phyloP scores from a whole-genome alignment of 1,284 basidiomycete genomes.

The Inonotus obliquus region DNA sequence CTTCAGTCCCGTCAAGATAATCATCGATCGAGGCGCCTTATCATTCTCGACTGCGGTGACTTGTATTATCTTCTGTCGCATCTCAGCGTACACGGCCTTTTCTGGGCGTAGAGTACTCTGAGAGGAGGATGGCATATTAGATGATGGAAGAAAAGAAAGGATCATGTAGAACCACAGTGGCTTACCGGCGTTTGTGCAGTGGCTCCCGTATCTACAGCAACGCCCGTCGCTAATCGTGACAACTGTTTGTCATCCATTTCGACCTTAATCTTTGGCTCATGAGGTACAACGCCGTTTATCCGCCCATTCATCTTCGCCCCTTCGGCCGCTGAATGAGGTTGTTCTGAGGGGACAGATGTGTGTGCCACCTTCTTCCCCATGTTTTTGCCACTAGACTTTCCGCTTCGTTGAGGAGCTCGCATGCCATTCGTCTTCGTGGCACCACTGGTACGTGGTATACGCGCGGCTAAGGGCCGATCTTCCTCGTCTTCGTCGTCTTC shows the following conservation, averaged over 20 bases:
- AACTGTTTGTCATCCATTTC: conserved; percentile 73
- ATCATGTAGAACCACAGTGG: conserved; percentile 13
- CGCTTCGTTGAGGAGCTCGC: conserved; percentile 22
- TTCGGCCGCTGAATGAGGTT: conserved; percentile 16
- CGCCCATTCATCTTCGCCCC: conserved; percentile 38
- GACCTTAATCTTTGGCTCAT: conserved; percentile 65
- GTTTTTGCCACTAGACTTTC: conserved; percentile 52
- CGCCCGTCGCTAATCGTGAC: conserved; percentile 71
- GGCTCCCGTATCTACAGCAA: conserved; percentile 65
- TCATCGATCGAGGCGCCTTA: conserved; percentile 66
- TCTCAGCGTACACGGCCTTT: conserved; percentile 80
- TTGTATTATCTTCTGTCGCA: conserved; percentile 80
- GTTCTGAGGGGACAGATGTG: conserved; percentile 36
- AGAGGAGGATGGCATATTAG: conserved; percentile 11
- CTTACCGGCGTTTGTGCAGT: conserved; percentile 46
- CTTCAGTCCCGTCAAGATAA: conserved; percentile 92
- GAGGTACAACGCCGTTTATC: conserved; percentile 40
- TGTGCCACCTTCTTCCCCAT: conserved; percentile 58
- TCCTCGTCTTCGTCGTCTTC: conserved; percentile 50
- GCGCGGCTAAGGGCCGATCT: conserved; percentile 57
- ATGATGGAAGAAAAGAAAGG: conserved; percentile 12
- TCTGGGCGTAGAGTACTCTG: conserved; percentile 55
- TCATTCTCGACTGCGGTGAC: conserved; percentile 88
- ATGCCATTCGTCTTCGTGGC: conserved; percentile 18
- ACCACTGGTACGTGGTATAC: conserved; percentile 32